These are phyloP conservation scores for Boletus mariae DNA, from an alignment of 1,284 basidiomycete species.

Conservation along the genomic window DNA sequence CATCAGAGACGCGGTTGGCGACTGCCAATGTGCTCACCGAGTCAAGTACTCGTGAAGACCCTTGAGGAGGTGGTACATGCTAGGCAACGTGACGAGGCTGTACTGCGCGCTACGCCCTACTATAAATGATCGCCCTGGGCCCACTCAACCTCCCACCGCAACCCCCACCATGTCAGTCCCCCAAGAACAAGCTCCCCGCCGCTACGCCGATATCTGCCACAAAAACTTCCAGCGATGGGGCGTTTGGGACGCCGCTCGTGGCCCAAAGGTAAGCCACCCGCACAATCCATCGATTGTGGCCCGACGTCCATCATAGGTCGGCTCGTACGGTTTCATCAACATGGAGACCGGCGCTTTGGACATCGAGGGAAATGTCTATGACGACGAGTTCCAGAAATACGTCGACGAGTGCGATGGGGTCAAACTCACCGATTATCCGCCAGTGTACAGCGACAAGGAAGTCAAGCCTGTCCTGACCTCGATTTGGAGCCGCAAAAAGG, in stretches of 20 bases:
- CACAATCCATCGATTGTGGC: neutral
- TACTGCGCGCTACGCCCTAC: conserved; percentile 1
- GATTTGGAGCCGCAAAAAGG: conserved; percentile 12
- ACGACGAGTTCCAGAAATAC: conserved; percentile 7
- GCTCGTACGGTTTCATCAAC: conserved; percentile 13
- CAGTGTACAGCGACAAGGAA: conserved; percentile 1
- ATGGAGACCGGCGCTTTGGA: conserved; percentile 9
- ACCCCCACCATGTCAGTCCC: neutral
- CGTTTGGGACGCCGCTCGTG: conserved; percentile 15
- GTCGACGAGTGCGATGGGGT: conserved; percentile 9
- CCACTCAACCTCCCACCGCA: neutral
- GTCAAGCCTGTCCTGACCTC: conserved; percentile 10
- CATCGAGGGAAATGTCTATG: conserved; percentile 14
- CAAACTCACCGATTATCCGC: conserved; percentile 4
- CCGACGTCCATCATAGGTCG: conserved; percentile 1
- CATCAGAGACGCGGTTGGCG: conserved; percentile 2
- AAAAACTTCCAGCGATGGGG: conserved; percentile 10
- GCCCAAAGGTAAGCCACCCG: conserved; percentile 8
- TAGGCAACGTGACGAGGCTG: neutral
- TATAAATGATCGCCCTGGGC: neutral
- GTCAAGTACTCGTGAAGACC: conserved; percentile 88
- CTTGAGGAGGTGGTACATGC: conserved; percentile 88
- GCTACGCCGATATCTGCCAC: conserved; percentile 16
- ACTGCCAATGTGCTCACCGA: conserved; percentile 50
- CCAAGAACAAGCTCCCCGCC: conserved; percentile 5